Evolutionary conservation across 1,284 basidiomycete genomes (phyloP).

Genomic region (Trametes pubescens): DNA sequence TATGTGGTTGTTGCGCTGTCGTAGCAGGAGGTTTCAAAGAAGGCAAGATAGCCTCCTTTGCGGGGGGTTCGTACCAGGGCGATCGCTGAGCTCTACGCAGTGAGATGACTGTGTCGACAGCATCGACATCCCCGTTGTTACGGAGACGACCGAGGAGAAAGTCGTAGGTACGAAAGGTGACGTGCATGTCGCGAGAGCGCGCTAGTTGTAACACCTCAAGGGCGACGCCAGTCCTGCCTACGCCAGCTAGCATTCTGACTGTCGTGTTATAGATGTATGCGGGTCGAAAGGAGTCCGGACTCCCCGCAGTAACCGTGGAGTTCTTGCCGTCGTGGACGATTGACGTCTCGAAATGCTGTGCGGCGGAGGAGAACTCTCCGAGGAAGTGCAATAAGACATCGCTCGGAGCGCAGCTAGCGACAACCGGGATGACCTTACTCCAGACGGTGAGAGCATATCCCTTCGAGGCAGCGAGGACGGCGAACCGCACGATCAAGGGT

Average conservation of each 20-base stretch:
- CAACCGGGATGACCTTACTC: constrained; percentile 18
- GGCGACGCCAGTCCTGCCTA: constrained; percentile 27
- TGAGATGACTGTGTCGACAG: not conserved
- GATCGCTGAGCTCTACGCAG: not conserved
- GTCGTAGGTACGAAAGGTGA: constrained; percentile 27
- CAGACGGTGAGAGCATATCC: constrained; percentile 36
- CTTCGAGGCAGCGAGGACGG: constrained; percentile 39
- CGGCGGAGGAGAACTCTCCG: constrained; percentile 29
- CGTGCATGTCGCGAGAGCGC: constrained; percentile 14
- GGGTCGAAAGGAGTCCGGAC: not conserved
- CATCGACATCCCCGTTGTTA: constrained; percentile 2
- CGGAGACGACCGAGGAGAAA: constrained; percentile 27
- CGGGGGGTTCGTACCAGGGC: not conserved
- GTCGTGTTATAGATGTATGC: constrained; percentile 31
- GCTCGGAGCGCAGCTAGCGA: constrained; percentile 36
- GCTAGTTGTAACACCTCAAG: constrained; percentile 33
- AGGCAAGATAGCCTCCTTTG: constrained; percentile 1
- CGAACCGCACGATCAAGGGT: constrained; percentile 36
- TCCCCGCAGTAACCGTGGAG: not conserved
- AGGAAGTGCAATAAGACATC: constrained; percentile 33
- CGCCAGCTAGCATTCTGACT: constrained; percentile 30
- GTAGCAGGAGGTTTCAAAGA: not conserved
- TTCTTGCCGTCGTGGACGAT: not conserved
- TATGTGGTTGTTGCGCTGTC: not conserved
- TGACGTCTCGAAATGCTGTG: not conserved